phyloP scores from a whole-genome alignment of 2,329 filamentous ascomycete genomes.

The Colletotrichum costaricense region DNA sequence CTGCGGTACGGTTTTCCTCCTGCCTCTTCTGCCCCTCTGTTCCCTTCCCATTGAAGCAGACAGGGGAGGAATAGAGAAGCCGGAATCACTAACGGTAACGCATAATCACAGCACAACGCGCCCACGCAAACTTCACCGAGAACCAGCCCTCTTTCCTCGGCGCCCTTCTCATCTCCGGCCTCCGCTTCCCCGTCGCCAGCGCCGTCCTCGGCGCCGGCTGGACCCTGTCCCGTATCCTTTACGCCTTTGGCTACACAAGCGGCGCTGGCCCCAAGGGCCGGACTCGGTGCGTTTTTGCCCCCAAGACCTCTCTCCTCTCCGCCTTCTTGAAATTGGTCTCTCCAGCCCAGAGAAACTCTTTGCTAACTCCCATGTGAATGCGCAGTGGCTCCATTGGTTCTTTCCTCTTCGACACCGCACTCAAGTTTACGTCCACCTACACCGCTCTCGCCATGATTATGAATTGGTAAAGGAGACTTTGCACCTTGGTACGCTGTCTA shows the following conservation, averaged over 20 bases:
- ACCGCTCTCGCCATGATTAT: conserved; percentile 52
- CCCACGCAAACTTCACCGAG: conserved; percentile 74
- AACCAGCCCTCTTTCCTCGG: conserved; percentile 65
- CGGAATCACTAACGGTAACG: neutral
- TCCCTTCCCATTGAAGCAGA: neutral
- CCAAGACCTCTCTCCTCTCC: too few species aligned
- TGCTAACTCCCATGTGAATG: conserved; percentile 12
- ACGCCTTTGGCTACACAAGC: conserved; percentile 65
- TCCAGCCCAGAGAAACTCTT: neutral
- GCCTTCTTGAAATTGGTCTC: neutral
- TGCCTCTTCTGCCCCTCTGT: neutral
- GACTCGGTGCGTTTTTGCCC: conserved; percentile 39
- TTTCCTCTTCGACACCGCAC: conserved; percentile 47
- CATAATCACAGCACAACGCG: conserved; percentile 61
- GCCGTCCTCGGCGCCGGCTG: conserved; percentile 63
- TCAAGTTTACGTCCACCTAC: conserved; percentile 59
- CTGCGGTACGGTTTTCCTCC: conserved; percentile 58
- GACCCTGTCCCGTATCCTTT: conserved; percentile 63
- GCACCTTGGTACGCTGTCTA: neutral
- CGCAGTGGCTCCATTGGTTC: conserved; percentile 50
- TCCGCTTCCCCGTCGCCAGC: conserved; percentile 63
- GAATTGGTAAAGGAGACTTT: conserved; percentile 39
- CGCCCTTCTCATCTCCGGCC: conserved; percentile 65
- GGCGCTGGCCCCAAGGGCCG: conserved; percentile 58
- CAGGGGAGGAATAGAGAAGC: neutral